phyloP scores from a whole-genome alignment of 805 yeast species.

The Lipomyces yamadae region DNA sequence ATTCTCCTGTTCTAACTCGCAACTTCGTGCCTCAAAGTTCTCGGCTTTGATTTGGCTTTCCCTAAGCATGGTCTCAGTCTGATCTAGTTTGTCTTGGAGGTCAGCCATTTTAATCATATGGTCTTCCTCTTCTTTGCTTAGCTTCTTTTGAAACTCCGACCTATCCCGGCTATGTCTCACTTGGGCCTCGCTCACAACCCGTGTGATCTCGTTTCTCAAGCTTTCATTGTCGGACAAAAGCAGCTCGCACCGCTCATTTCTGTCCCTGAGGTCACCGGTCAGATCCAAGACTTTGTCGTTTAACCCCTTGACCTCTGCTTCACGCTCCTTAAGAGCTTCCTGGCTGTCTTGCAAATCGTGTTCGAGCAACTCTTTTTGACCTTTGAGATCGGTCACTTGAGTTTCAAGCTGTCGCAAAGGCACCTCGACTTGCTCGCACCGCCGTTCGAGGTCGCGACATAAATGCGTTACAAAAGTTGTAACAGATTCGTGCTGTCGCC shows the following conservation, averaged over 20 bases:
- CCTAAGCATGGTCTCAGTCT: background rate
- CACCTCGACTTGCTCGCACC: background rate
- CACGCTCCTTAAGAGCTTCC: background rate
- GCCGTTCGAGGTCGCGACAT: slow-evolving; percentile 11
- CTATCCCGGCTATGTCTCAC: slow-evolving; percentile 4
- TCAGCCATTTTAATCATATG: background rate
- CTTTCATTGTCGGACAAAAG: background rate
- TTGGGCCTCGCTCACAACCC: slow-evolving; percentile 1
- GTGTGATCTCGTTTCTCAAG: background rate
- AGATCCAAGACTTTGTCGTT: slow-evolving; percentile 3
- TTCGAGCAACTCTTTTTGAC: background rate
- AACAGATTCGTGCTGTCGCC: slow-evolving; percentile 10
- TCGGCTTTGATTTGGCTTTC: background rate
- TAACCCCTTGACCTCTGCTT: background rate
- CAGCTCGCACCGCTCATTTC: slow-evolving; percentile 5
- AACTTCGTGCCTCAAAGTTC: background rate
- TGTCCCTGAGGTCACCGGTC: background rate
- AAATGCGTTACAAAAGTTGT: slow-evolving; percentile 7
- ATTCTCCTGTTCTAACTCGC: background rate
- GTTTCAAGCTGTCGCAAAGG: slow-evolving; percentile 1
- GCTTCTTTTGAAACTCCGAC: background rate
- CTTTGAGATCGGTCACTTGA: background rate
- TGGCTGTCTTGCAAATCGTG: background rate
- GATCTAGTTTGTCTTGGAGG: background rate
- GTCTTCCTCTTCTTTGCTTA: background rate